Conservation (phyloP, 163 green algal genomes). For the Scenedesmus sp. region DNA sequence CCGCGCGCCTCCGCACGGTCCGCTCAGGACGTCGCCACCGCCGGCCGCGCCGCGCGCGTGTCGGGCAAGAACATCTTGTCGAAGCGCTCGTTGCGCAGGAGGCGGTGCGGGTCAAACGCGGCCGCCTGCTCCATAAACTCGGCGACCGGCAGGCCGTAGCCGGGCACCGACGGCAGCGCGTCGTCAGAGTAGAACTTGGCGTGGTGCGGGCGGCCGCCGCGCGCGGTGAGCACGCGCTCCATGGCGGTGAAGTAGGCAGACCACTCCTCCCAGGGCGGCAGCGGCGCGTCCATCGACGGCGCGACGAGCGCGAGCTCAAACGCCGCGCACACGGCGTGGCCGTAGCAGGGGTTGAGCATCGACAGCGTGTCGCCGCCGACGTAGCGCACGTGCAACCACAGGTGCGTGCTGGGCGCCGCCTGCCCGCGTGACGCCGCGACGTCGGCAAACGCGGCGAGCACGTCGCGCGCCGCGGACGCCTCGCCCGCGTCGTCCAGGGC, state of each 20-base stretch:
- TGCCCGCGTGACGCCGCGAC: background rate
- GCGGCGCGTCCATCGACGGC: constrained; percentile 4
- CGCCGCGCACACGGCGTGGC: background rate
- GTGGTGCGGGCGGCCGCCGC: constrained; percentile 5
- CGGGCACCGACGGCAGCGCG: background rate
- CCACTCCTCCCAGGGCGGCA: constrained; percentile 13
- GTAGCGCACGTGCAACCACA: constrained; percentile 17
- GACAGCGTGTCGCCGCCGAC: constrained; percentile 5
- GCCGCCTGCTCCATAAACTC: background rate
- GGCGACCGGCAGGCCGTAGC: constrained; percentile 1
- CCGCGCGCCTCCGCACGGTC: too few species aligned
- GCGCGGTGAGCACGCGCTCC: background rate
- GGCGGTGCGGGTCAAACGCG: constrained; percentile 4
- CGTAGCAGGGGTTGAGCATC: constrained; percentile 22
- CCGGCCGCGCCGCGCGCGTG: background rate
- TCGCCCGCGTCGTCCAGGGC: background rate
- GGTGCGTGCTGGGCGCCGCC: background rate
- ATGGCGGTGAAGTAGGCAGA: constrained; percentile 4
- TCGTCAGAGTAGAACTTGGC: background rate
- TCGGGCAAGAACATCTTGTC: constrained; percentile 3
- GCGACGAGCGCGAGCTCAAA: constrained; percentile 11
- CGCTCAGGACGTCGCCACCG: background rate
- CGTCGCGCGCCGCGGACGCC: background rate
- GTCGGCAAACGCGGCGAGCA: background rate
- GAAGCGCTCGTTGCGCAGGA: constrained; percentile 16